A percentile compares a stretch with the other conserved stretches of the same genome.
phyloP scores from a whole-genome alignment of 225 moss, liverwort and hornwort genomes.

The Ulota crispa region DNA sequence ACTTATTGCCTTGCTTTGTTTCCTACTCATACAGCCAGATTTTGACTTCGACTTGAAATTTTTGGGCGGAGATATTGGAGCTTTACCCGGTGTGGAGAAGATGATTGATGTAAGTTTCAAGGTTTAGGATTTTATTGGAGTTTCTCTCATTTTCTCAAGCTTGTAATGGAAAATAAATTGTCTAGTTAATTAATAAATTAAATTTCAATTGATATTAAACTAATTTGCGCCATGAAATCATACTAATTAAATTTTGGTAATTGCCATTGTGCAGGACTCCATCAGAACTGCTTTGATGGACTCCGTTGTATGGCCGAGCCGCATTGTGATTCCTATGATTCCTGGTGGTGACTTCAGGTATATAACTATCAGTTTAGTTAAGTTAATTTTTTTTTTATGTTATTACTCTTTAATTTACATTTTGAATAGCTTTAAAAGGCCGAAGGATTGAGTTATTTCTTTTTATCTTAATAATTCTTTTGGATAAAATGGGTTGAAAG shows the following conservation, averaged over 20 bases:
- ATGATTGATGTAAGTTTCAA: constrained; percentile 74
- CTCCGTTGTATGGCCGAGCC: constrained; percentile 86
- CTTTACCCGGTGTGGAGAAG: constrained; percentile 77
- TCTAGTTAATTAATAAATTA: background rate
- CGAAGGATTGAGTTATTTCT: too few relatives aligned
- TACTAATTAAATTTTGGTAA: background rate
- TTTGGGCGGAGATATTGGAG: constrained; percentile 64
- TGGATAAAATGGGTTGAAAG: background rate
- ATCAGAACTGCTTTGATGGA: constrained; percentile 81
- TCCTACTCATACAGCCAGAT: constrained; percentile 58
- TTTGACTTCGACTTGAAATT: constrained; percentile 75
- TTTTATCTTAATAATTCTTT: too few relatives aligned
- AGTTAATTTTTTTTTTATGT: too few relatives aligned
- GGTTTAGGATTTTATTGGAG: background rate
- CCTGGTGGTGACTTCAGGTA: constrained; percentile 86
- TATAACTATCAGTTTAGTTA: background rate
- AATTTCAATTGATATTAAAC: background rate
- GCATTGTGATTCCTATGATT: constrained; percentile 79
- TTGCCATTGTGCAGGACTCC: constrained; percentile 43
- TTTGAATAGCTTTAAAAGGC: too few relatives aligned
- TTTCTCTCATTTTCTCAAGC: background rate
- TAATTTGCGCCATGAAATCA: background rate
- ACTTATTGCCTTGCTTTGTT: background rate
- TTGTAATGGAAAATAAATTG: background rate
- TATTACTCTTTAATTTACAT: background rate